Base-by-base conservation (phyloP, 768 basidiomycete species). In the Kwoniella sp. region DNA sequence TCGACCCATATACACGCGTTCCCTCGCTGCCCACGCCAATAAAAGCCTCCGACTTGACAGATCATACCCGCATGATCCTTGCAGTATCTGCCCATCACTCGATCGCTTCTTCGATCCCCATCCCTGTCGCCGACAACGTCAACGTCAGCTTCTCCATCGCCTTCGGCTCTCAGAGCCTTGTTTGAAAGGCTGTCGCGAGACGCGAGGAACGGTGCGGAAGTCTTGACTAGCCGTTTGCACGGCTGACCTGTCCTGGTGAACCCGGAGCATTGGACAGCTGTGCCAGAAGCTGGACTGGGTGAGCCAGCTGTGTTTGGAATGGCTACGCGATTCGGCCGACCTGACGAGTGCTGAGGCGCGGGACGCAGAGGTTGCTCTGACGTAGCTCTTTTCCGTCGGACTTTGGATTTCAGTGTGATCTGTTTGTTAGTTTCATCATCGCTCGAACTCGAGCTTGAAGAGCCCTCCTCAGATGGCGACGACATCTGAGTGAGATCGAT, bases 61-160 rank as follows among this genome's bases (percentile, higher is more conserved):
- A 80, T 79, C 73, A 75, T 71, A 22, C 71, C 73, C 15, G 73
- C 73, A 68, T 80, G 79, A 66, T 79, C 77, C 30, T 73, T 77
- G 48, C 79, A 80, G 54, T 74, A 80, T 41, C 79, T 65, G 17
- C 63, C 73, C 38, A 60, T 26, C 20, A 65, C 58, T 48, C 50
- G 55, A 58, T 66, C 52, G 31, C 51, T 66, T 4, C 57, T 34
- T 26, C 28, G 58, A 34, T 56, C 58, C 5, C 34, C 57, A 22
- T 47, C 66, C 11, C n/a, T 45, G 4, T 29, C 55, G 22, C n/a
- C 41, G 29, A 12, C 45, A 2, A 15, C 12, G 25, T 31, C 23
- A 26, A 25, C 31, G n/a, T n/a, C n/a, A n/a, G n/a, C n/a, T n/a
- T n/a, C n/a, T n/a, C n/a, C n/a, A n/a, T n/a, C n/a, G n/a, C n/a